Base-by-base conservation (phyloP, 2,329 filamentous ascomycete genomes). In the Botrytis fabae region DNA sequence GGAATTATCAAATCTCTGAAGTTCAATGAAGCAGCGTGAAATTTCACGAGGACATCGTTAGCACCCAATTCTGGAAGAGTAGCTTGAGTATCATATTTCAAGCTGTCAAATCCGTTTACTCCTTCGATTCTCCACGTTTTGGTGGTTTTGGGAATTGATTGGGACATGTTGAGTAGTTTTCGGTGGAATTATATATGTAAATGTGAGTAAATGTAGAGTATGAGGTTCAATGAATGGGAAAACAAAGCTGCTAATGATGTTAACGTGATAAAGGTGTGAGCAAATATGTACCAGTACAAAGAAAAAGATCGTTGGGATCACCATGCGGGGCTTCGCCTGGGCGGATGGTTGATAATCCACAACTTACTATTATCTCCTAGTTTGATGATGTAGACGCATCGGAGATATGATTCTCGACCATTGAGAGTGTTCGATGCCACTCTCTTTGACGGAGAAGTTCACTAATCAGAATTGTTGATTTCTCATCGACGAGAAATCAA, bases 21-120 rank as follows among this genome's bases (percentile, higher is more conserved):
- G 74, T 84, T 84, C 48, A 84, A 74, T 42, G 82, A 83, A 16
- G 81, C 82, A 38, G 80, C 80, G 66, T 82, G 79, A 38, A 83
- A 82, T 78, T 86, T 87, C 75, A 89, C 86, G 16, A 89, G 83
- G 28, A 89, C 86, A 73, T 89, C 86, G 70, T 86, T 84, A 72
- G 87, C 86, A 8, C 84, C 85, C 5, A 87, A 74, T 74, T 85
- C 77, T 44, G 76, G 77, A 18, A 81, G 61, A 10, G 66, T 83
- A 82, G 14, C 64, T 83, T 79, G 18, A 79, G 74, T 28, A 69
- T 84, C 80, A 75, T 85, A 80, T 75, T 85, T 85, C 69, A 87
- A 80, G 70, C 81, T 80, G 38, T 87, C 84, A 76, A 87, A 88
- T 74, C 83, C 85, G 66, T 81, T 82, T 75, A 81, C 82, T 75